These are phyloP conservation scores for Verticillium nubilum DNA, from an alignment of 2,329 filamentous ascomycete genomes.

Conservation along the genomic window DNA sequence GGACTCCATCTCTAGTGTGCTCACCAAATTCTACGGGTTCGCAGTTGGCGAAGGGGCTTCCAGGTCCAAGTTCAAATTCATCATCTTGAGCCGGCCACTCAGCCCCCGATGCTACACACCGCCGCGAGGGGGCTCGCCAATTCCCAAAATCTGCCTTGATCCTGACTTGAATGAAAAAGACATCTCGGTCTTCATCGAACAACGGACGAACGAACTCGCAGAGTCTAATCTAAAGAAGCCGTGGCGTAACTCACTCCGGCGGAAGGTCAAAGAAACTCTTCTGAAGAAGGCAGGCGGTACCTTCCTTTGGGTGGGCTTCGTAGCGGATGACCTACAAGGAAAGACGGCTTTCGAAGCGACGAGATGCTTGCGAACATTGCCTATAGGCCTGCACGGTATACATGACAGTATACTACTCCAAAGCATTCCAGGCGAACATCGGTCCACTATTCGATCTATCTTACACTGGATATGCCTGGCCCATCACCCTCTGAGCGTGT, in stretches of 20 bases:
- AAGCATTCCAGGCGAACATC: background rate
- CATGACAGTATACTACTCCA: background rate
- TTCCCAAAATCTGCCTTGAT: no score
- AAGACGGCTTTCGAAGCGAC: background rate
- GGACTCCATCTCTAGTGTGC: background rate
- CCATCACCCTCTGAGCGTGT: background rate
- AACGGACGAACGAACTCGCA: no score
- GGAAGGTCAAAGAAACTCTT: background rate
- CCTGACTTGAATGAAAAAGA: no score
- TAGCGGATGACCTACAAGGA: background rate
- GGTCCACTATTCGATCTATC: background rate
- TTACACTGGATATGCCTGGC: background rate
- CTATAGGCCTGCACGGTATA: no score
- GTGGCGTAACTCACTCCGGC: no score
- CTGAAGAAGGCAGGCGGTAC: background rate
- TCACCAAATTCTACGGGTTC: background rate
- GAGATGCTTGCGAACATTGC: background rate
- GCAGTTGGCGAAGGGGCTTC: no score
- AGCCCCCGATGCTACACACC: no score
- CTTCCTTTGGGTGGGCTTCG: slow-evolving; percentile 1
- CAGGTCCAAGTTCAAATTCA: no score
- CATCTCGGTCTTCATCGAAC: no score
- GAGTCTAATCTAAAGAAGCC: no score
- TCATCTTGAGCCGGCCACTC: no score
- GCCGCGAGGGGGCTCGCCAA: no score